Evolutionary conservation across 257 asterid genomes (phyloP).

Genomic region (Solanum chmielewskii): DNA sequence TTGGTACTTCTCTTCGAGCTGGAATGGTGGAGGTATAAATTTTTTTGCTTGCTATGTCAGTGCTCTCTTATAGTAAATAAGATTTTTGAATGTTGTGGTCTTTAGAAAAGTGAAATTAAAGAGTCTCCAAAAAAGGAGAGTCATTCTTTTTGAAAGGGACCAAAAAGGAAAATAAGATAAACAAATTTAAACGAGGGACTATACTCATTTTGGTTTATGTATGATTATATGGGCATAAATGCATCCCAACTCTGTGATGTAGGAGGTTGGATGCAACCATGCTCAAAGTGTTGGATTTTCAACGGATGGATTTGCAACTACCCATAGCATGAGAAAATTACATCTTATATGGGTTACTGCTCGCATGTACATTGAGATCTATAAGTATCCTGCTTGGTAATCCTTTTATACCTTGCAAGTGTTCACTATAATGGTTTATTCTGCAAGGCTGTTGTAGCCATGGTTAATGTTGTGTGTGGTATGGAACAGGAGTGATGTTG

Average conservation of each 20-base stretch:
- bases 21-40: not conserved
- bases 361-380: slow-evolving; percentile 94
- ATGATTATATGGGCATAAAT: not conserved
- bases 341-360: slow-evolving; percentile 98
- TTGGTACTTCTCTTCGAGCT: not conserved
- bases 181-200: not conserved
- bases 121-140: not conserved
- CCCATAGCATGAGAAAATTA: slow-evolving; percentile 68
- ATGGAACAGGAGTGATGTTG: slow-evolving; percentile 73
- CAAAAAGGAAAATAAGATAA: not conserved
- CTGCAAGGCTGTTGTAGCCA: not conserved
- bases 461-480: not conserved
- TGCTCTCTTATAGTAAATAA: not conserved
- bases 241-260: not conserved
- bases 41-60: not conserved
- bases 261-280: slow-evolving; percentile 98
- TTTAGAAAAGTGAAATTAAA: not conserved
- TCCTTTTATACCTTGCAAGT: not conserved
- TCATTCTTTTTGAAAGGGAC: not conserved
- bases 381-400: slow-evolving; percentile 95
- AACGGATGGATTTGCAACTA: slow-evolving; percentile 92
- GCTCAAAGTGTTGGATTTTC: slow-evolving; percentile 93
- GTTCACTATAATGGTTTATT: not conserved
- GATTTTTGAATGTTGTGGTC: not conserved
- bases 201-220: not conserved